Base-by-base conservation (phyloP, 805 yeast genomes). In the Candida vartiovaarae region DNA sequence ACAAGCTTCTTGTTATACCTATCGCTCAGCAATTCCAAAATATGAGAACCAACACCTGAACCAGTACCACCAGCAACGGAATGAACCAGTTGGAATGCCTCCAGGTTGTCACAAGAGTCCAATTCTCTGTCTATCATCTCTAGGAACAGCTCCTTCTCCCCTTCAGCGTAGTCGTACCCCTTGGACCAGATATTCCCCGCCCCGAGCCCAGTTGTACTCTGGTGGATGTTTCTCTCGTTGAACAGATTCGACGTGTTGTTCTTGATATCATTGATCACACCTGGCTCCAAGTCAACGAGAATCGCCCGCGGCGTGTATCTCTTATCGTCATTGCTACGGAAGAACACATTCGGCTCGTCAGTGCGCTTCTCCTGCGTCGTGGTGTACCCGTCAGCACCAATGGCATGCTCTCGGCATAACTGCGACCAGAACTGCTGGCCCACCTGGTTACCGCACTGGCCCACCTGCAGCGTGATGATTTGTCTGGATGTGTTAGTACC, bases 61-160 rank as follows among this genome's bases (percentile, higher is more conserved):
- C 99, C 99, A 0, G 99, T 93, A 34, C 99, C 99, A 32, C 99
- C 99, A 0, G 97, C 98, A 4, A 93, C 95, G 4, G 96, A 84
- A 64, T 93, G 99, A 41, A 90, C 63, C 51, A 93, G 66, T 68
- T 89, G 95, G 62, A 93, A 93, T 5, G 95, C 95, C 51, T 90
- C 93, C 42, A 89, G 67, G 44, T 83, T 83, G 50, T 95, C 98
- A 52, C 95, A 82, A 30, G 84, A 81, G 57, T 93, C 99, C 34
- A 89, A 72, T 55, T 93, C 97, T 43, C 93, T 74, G 57, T 89
- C 96, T 26, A 93, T 72, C 74, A 89, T 78, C 54, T 88, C 91
- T 43, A 85, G 52, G 34, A 95, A 68, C n/a, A 78, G 80, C 40
- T 88, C 96, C 43, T 74, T 74, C 49, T 83, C 75, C 37, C 69